Evolutionary conservation across 352 stramenopile species (phyloP), one percentile per base, ranked within the genome.

Genomic region (Thraustochytrium sp.): DNA sequence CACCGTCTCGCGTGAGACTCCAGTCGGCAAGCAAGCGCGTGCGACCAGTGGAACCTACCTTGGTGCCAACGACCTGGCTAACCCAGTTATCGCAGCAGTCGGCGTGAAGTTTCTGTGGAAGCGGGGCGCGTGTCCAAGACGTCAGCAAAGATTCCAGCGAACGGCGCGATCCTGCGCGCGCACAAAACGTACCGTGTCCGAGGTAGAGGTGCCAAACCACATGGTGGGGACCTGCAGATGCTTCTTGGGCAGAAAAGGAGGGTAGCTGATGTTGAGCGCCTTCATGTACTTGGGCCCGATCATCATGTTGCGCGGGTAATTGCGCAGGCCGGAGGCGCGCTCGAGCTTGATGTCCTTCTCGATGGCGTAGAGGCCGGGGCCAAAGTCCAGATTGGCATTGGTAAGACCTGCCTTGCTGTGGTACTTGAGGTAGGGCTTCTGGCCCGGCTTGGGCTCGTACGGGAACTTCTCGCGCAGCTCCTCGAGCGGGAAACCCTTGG

Each of bases 11-110:
- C n/a, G n/a, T n/a, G n/a, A n/a, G n/a, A n/a, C n/a, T n/a, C n/a
- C n/a, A n/a, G n/a, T n/a, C n/a, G n/a, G n/a, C n/a, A n/a, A n/a
- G n/a, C n/a, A n/a, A n/a, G n/a, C n/a, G n/a, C n/a, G n/a, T n/a
- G n/a, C n/a, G n/a, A n/a, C n/a, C n/a, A n/a, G n/a, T n/a, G n/a
- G n/a, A n/a, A n/a, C n/a, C n/a, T n/a, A n/a, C n/a, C n/a, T 84
- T 84, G 44, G 49, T 62, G 29, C 75, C 75, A 16, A 29, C 63
- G 18, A 84, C 29, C 75, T 84, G 85, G 36, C 31, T 59, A 21
- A 84, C 75, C 29, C 53, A 84, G 37, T 84, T 84, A 38, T 84
- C 75, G 40, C 75, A 84, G 40, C 75, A 84, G 49, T 84, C 75
- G 34, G 53, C 36, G 44, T 84, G 75, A n/a, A 84, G 75, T 61